Evolutionary conservation across 1,284 basidiomycete genomes (phyloP), one percentile per base, ranked within the genome.

Genomic region (Meripilus lineatus): DNA sequence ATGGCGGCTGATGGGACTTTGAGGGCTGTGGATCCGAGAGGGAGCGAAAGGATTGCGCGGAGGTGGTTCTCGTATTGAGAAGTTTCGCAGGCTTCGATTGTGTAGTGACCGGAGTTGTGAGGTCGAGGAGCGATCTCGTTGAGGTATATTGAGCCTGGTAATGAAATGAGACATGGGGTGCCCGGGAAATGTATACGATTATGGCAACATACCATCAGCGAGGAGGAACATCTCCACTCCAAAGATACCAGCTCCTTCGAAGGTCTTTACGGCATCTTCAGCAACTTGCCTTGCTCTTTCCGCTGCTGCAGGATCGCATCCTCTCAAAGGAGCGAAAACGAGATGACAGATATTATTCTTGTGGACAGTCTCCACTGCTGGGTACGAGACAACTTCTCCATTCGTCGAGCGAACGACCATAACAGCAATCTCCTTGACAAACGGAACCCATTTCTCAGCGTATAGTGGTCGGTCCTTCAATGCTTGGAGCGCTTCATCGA

Each of bases 91-190:
- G 95, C 94, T 68, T 98, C 95, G 60, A 99, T 98, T n/a, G 95
- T 98, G 67, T 98, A 97, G 65, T 99, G 96, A 0, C 95, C 95
- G 7, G 93, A 97, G 68, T 99, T 99, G 67, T 99, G 96, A 1
- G 96, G 95, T 18, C 96, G 80, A n/a, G 96, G 96, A 0, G 96
- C 96, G 50, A 99, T 97, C 69, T 99, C 96, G 66, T 99, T 99
- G 54, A 99, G 77, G 47, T 86, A 81, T 3, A 99, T 74, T 1
- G 72, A 66, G 20, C 88, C 92, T 94, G 45, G 15, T 24, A 7
- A 32, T 21, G 10, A 44, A 40, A 37, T 34, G 40, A 8, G 15
- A 32, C 23, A 11, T 11, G n/a, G 28, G 28, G n/a, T 30, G 42
- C 52, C 36, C 45, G 40, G 35, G 22, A 40, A 18, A 45, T 25